Conservation (phyloP, 2,329 filamentous ascomycete genomes). For the Orbilia javanica region DNA sequence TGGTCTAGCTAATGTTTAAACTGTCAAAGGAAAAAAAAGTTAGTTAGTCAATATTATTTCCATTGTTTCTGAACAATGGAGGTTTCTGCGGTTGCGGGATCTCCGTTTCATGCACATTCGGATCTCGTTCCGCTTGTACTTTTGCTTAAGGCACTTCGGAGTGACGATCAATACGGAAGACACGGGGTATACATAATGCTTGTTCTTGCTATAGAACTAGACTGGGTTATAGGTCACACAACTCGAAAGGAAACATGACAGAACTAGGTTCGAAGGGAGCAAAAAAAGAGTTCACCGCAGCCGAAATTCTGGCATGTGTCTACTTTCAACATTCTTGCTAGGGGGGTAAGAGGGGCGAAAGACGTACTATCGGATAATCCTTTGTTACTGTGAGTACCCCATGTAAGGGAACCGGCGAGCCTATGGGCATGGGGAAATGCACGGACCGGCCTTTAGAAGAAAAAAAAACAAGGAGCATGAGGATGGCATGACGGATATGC, state of each 20-base stretch:
- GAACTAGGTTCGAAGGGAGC: background rate
- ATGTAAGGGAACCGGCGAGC: slow-evolving; percentile 5
- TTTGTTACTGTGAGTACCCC: slow-evolving; percentile 10
- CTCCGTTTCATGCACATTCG: slow-evolving; percentile 23
- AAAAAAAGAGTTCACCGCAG: background rate
- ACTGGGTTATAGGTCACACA: slow-evolving; percentile 4
- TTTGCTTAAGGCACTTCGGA: slow-evolving; percentile 12
- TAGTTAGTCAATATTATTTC: background rate
- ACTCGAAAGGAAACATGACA: background rate
- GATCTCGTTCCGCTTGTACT: slow-evolving; percentile 38
- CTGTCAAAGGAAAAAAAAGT: background rate
- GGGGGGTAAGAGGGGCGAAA: background rate
- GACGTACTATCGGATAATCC: slow-evolving; percentile 34
- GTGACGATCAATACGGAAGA: slow-evolving; percentile 22
- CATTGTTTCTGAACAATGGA: slow-evolving; percentile 11
- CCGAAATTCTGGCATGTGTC: slow-evolving; percentile 12
- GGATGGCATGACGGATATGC: slow-evolving; percentile 50
- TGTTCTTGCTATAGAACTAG: background rate
- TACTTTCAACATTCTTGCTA: background rate
- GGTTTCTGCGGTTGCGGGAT: slow-evolving; percentile 8
- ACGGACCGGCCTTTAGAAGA: slow-evolving; percentile 4
- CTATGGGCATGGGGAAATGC: slow-evolving; percentile 8
- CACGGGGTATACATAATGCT: background rate
- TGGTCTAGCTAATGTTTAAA: background rate
- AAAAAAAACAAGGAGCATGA: slow-evolving; percentile 21